A percentile compares a stretch with the other conserved stretches of the same genome.
phyloP scores from a whole-genome alignment of 768 basidiomycete genomes.

The Termitomyces sp. region DNA sequence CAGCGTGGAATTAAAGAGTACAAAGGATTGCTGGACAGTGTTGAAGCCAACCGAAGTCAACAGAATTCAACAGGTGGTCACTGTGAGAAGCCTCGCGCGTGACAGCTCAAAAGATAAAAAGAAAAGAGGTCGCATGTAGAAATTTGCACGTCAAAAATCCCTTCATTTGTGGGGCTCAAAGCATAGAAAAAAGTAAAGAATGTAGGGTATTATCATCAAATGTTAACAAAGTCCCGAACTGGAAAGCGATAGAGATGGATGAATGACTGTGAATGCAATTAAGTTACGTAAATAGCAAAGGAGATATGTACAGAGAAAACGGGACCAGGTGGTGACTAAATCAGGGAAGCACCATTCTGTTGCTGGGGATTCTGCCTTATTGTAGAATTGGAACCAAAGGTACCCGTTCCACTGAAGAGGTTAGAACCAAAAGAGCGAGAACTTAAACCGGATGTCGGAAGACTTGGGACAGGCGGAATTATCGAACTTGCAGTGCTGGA shows the following conservation, averaged over 20 bases:
- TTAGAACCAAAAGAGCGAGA: conserved; percentile 10
- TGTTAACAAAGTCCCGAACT: conserved; percentile 11
- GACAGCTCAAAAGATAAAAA: background rate
- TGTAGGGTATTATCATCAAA: background rate
- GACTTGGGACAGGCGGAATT: conserved; percentile 14
- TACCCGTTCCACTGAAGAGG: conserved; percentile 11
- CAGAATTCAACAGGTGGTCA: background rate
- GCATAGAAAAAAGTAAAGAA: conserved; percentile 3
- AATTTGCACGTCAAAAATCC: background rate
- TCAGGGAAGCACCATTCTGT: conserved; percentile 42
- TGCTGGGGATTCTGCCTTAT: conserved; percentile 26
- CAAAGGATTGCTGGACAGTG: background rate
- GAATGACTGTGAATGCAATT: conserved; percentile 13
- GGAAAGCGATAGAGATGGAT: conserved; percentile 7
- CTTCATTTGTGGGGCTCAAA: background rate
- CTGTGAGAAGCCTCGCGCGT: conserved; percentile 2
- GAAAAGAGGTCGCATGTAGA: background rate
- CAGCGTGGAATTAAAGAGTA: background rate
- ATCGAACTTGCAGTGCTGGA: conserved; percentile 7
- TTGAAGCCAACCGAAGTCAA: background rate
- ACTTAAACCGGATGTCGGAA: conserved; percentile 10
- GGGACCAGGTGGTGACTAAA: conserved; percentile 25
- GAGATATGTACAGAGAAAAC: conserved; percentile 11
- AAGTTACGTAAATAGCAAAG: conserved; percentile 9
- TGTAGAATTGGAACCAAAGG: conserved; percentile 19